These are phyloP conservation scores for Nitzschia inconspicua DNA, from an alignment of 108 stramenopile genomes.

Conservation along the genomic window DNA sequence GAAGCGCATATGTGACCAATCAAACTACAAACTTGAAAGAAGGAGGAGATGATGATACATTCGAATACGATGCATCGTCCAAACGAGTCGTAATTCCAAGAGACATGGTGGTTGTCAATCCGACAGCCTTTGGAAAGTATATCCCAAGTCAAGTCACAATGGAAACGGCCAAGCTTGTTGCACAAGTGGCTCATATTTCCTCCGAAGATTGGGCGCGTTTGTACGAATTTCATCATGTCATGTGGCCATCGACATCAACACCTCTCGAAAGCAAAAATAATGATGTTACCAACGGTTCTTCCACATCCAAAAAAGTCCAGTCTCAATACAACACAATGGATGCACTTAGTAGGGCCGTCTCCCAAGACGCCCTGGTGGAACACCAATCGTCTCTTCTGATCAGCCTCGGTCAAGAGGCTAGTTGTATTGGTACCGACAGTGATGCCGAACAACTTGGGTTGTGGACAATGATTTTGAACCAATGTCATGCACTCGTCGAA, in stretches of 20 bases:
- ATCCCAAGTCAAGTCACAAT: constrained; percentile 61
- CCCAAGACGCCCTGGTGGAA: constrained; percentile 36
- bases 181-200: constrained; percentile 45
- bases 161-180: constrained; percentile 72
- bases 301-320: not conserved
- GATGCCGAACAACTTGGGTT: not conserved
- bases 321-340: constrained; percentile 17
- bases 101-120: constrained; percentile 76
- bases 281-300: not conserved
- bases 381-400: constrained; percentile 30
- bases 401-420: constrained; percentile 15
- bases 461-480: constrained; percentile 13
- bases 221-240: constrained; percentile 50
- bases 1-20: not conserved
- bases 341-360: constrained; percentile 22
- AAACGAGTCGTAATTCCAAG: not conserved
- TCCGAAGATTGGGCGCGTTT: constrained; percentile 52
- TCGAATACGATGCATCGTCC: not conserved
- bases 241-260: constrained; percentile 46
- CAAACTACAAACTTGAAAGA: not conserved
- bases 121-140: constrained; percentile 61
- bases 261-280: not conserved
- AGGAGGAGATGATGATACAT: not conserved
- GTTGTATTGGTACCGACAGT: not conserved
- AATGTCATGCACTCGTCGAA: constrained; percentile 16